Base-by-base conservation (phyloP, 768 basidiomycete species). In the Suillus paluster region DNA sequence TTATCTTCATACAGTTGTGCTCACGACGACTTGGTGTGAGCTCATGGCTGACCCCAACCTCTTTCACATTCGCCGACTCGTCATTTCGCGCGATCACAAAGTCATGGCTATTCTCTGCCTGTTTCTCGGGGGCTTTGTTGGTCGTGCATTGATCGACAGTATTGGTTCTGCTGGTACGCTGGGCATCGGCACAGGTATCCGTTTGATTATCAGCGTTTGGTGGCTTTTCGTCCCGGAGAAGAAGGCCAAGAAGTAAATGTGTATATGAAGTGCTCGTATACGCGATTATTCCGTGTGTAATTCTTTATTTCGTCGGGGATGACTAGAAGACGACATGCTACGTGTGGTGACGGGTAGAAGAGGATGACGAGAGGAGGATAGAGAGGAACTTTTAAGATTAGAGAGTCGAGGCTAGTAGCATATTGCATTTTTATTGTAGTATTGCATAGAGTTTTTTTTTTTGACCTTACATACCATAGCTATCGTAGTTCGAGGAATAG, bases 21-120 rank as follows among this genome's bases (percentile, higher is more conserved):
- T 95, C 11, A 95, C 94, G 17, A 92, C 91, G 19, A 84, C 94
- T 60, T 95, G 92, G 92, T 92, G 93, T 66, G 94, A 95, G 68
- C 84, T 95, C 53, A 83, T 91, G 82, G 87, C 88, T 55, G 92
- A 94, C 72, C 93, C 93, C 0, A 75, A 84, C 52, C 83, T 96
- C 23, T 90, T 95, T 80, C 68, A 80, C 27, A 60, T 84, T 50
- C 80, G 81, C 44, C 77, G 82, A 55, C 76, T 75, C 56, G 81
- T 90, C 63, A 71, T 71, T 10, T 80, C 87, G 1, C 86, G 92
- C 52, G 92, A 95, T 71, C 86, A 91, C 75, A 87, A 88, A 70
- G 69, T 86, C 49, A 78, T 91, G 67, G 92, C 86, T 4, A 86
- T 90, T 59, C 33, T 76, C 39, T 71, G 83, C n/a, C 82, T 95